These are phyloP conservation scores for Brettanomyces nanus DNA, from an alignment of 805 yeast genomes.

Conservation along the genomic window DNA sequence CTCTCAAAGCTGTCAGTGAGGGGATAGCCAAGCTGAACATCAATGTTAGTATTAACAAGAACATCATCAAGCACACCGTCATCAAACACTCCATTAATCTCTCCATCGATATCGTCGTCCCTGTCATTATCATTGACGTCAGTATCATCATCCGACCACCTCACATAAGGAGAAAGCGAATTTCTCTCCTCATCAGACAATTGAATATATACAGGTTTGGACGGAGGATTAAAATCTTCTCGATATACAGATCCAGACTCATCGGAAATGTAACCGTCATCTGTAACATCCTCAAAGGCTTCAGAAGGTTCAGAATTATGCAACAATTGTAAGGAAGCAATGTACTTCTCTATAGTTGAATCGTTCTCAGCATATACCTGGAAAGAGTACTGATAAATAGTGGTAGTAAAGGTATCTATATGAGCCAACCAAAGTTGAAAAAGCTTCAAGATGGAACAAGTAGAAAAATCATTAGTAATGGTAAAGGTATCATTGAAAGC, in stretches of 20 bases:
- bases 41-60: background rate
- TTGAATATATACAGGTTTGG: background rate
- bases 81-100: too few species aligned
- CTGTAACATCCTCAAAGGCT: background rate
- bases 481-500: background rate
- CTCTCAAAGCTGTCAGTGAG: background rate
- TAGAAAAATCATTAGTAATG: background rate
- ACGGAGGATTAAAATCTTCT: background rate
- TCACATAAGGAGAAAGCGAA: background rate
- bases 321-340: background rate
- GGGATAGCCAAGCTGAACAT: background rate
- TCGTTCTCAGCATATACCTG: background rate
- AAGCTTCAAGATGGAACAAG: background rate
- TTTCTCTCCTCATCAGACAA: slow-evolving; percentile 1
- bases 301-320: background rate
- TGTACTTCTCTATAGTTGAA: background rate
- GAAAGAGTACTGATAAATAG: background rate
- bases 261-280: background rate
- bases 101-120: background rate
- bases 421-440: background rate
- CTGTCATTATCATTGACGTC: background rate
- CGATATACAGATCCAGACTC: background rate
- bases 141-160: background rate
- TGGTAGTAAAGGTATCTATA: background rate
- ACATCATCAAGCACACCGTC: background rate